Conservation (phyloP, 768 basidiomycete genomes). For the Suillus lakei region DNA sequence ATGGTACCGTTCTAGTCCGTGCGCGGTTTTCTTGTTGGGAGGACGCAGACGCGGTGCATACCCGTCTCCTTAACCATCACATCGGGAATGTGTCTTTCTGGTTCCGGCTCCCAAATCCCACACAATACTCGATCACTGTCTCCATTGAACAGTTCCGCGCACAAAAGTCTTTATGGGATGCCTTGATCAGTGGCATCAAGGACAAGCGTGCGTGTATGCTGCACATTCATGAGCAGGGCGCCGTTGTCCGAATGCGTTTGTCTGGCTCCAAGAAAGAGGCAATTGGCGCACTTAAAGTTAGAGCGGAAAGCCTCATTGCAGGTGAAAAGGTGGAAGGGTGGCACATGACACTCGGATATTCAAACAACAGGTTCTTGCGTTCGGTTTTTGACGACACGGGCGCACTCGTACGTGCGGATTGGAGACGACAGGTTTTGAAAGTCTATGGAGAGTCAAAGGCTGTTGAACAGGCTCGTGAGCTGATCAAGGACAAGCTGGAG, state of each 20-base stretch:
- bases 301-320: slow-evolving; percentile 56
- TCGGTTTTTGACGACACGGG: slow-evolving; percentile 40
- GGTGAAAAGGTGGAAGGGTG: slow-evolving; percentile 56
- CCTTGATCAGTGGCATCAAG: slow-evolving; percentile 41
- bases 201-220: slow-evolving; percentile 43
- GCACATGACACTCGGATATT: slow-evolving; percentile 48
- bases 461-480: slow-evolving; percentile 46
- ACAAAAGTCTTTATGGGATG: slow-evolving; percentile 55
- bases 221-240: slow-evolving; percentile 28
- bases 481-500: slow-evolving; percentile 53
- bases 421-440: slow-evolving; percentile 48
- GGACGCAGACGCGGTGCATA: slow-evolving; percentile 45
- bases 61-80: slow-evolving; percentile 38
- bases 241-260: slow-evolving; percentile 46
- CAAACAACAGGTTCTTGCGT: slow-evolving; percentile 37
- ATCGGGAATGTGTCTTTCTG: slow-evolving; percentile 38
- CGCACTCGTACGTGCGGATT: slow-evolving; percentile 51
- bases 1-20: slow-evolving; percentile 40
- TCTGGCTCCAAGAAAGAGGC: slow-evolving; percentile 56
- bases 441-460: slow-evolving; percentile 48
- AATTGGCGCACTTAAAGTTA: slow-evolving; percentile 61
- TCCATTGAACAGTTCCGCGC: slow-evolving; percentile 53
- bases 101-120: slow-evolving; percentile 50
- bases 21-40: slow-evolving; percentile 56
- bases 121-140: slow-evolving; percentile 55